These are phyloP conservation scores for Nymphaea thermarum DNA, from an alignment of 164 flowering plant genomes.

Conservation along the genomic window DNA sequence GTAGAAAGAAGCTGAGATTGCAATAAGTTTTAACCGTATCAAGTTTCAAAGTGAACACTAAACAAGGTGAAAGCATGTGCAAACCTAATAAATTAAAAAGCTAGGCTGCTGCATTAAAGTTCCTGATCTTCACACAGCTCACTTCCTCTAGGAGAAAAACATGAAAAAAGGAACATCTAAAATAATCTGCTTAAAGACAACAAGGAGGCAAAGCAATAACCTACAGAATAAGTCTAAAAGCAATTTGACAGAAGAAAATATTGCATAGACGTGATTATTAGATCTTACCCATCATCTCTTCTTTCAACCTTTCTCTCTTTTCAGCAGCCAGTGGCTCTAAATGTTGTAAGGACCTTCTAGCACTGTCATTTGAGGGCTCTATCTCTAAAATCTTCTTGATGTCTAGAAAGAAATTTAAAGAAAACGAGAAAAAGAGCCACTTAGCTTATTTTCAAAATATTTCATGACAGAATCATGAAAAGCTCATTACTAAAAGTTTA, in stretches of 20 bases:
- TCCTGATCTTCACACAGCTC: too few relatives aligned
- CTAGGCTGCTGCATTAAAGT: too few relatives aligned
- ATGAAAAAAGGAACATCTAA: too few relatives aligned
- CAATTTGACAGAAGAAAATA: not conserved
- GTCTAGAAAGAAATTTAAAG: slow-evolving; percentile 28
- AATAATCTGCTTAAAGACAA: too few relatives aligned
- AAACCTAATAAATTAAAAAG: too few relatives aligned
- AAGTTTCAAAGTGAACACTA: too few relatives aligned
- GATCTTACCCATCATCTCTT: slow-evolving; percentile 78
- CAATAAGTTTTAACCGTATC: too few relatives aligned
- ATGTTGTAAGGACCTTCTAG: slow-evolving; percentile 45
- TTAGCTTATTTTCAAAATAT: not conserved
- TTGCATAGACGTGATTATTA: not conserved
- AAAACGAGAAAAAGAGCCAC: not conserved
- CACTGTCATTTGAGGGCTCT: slow-evolving; percentile 69
- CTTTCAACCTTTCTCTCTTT: slow-evolving; percentile 94
- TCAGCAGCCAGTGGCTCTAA: slow-evolving; percentile 76
- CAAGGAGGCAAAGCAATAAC: too few relatives aligned
- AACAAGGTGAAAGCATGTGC: too few relatives aligned
- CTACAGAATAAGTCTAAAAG: not conserved
- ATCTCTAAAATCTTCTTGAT: slow-evolving; percentile 64
- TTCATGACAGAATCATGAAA: not conserved
- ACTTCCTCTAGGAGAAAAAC: too few relatives aligned
- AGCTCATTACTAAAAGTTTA: not conserved
- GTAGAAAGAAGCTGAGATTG: too few relatives aligned